Evolutionary conservation across 352 stramenopile species (phyloP), one percentile per base, ranked within the genome.

Genomic region (Phytophthora melonis): DNA sequence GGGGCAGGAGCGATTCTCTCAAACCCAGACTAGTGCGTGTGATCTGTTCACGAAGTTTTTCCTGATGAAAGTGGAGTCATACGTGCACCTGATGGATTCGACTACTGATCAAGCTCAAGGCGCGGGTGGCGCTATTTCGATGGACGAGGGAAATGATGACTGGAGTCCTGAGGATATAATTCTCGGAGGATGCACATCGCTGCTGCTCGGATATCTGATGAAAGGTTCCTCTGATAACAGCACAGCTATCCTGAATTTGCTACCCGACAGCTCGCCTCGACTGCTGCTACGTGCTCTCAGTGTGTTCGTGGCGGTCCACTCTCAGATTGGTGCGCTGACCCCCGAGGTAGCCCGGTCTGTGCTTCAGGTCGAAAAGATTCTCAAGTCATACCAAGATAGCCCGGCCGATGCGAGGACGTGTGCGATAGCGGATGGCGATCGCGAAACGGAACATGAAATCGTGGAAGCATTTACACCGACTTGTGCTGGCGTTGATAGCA

Each of bases 151-250:
- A 49, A 58, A 56, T 34, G 74, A 80, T 16, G 63, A 82, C 13
- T 93, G 83, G 86, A 76, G 83, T 14, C 86, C 89, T 5, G 87
- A 96, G 63, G 87, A 94, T 52, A 81, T 94, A 19, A 83, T 96
- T 60, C 80, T 96, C 10, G 80, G 86, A 54, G 89, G 89, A 0
- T 93, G 84, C 30, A 77, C 66, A 1, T 92, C 87, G 3, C 66
- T 96, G 18, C 47, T 96, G 41, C 75, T 96, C 1, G 89, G 89
- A 18, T 94, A 85, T 61, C 54, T 96, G 63, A 93, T 94, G 82
- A 84, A 84, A 32, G 63, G 76, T 10, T 91, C 84, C 3, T 52
- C 63, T 0, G 56, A 32, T 10, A 89, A 90, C 56, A 74, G 72
- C 32, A 43, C 59, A 19, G 47, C 34, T 3, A 78, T 94, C 52